Conservation (phyloP, 164 flowering plant species). For the Aristolochia contorta region DNA sequence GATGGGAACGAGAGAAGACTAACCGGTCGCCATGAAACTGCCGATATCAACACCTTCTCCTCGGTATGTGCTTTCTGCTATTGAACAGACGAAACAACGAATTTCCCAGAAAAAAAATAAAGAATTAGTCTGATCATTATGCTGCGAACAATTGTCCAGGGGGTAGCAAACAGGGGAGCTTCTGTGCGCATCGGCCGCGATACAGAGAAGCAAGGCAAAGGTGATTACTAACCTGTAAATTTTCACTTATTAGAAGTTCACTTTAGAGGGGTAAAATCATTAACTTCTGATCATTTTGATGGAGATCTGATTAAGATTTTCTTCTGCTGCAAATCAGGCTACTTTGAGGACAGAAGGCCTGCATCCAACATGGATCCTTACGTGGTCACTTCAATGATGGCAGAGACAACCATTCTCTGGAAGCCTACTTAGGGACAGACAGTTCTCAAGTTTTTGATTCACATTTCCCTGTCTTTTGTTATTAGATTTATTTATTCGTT, state of each 20-base stretch:
- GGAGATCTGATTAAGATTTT: not conserved
- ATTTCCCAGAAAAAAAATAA: too few species aligned
- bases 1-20: constrained; percentile 39
- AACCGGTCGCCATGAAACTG: constrained; percentile 25
- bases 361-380: constrained; percentile 21
- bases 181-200: constrained; percentile 37
- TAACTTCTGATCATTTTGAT: too few species aligned
- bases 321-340: constrained; percentile 5
- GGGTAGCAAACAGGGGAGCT: constrained; percentile 40
- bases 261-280: too few species aligned
- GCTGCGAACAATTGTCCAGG: constrained; percentile 10
- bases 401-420: constrained; percentile 17
- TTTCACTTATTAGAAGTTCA: too few species aligned
- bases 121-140: not conserved
- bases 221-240: not conserved
- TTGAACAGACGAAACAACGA: not conserved
- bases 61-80: constrained; percentile 19
- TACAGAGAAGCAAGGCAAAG: constrained; percentile 24
- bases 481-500: too few species aligned
- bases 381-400: constrained; percentile 17
- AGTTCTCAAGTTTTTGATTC: not conserved
- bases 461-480: too few species aligned
- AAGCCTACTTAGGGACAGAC: constrained; percentile 5
- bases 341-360: constrained; percentile 19
- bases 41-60: constrained; percentile 25